Base-by-base conservation (phyloP, 345 rosid species). In the Acer negundo region DNA sequence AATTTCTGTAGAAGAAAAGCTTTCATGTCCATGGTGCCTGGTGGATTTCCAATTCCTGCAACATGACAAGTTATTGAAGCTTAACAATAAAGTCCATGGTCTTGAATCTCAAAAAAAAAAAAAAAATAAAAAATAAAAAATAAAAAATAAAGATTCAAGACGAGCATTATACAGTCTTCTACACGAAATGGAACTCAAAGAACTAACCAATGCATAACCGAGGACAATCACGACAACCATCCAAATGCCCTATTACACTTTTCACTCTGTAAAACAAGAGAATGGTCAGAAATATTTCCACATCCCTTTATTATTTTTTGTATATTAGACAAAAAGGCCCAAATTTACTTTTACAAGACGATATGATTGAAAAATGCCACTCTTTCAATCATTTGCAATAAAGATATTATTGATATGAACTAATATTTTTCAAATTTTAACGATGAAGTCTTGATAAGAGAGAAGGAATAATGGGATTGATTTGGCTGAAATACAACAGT, bases 1-100 rank as follows among this genome's bases (percentile, higher is more conserved):
- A 95, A 93, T 76, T 91, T 90, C 81, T 92, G 98, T 53, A 95
- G 85, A 77, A 92, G 98, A 80, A 85, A 95, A 78, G 99, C 98
- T 85, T 86, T 93, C 92, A 92, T 84, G 86, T 95, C 98, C 96
- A 95, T 95, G 55, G 80, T 82, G 64, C 97, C 99, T 10, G 98
- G 98, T 75, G 98, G 94, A 72, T 90, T 91, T 82, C 97, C 97
- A 75, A 95, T 89, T 62, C 99, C 98, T 93, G 84, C 79, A 58
- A 72, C 11, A 80, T 22, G 51, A 49, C 19, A 26, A 44, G 12
- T 20, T 26, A 20, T 67, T 16, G 10, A 69, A 49, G 15, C 5
- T 58, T 28, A 74, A 55, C 38, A 13, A 13, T 53, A 53, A 15
- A 51, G 62, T 35, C 44, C 5, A 19, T 0, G 3, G n/a, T 26